These are phyloP conservation scores for Adiantum capillusveneris DNA, from an alignment of 75 land plant genomes.

Conservation along the genomic window DNA sequence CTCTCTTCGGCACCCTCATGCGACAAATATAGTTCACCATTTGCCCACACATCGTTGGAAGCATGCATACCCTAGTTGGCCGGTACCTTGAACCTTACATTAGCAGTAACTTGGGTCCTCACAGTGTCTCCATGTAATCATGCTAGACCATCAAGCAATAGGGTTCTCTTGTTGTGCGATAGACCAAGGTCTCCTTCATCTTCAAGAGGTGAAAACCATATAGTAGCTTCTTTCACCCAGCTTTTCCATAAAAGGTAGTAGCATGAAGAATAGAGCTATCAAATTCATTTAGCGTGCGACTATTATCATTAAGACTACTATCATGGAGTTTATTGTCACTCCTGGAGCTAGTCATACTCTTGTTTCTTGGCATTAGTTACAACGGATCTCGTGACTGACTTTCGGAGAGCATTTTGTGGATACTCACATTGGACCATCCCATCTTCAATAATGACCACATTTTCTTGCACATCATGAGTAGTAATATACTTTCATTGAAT, in stretches of 20 bases:
- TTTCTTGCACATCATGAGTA: neutral
- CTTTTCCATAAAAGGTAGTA: neutral
- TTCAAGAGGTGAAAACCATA: neutral
- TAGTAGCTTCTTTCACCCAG: slow-evolving; percentile 7
- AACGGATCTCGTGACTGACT: neutral
- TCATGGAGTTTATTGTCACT: too few relatives aligned
- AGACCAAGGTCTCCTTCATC: slow-evolving; percentile 7
- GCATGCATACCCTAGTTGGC: slow-evolving; percentile 10
- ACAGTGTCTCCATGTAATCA: slow-evolving; percentile 5
- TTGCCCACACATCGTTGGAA: slow-evolving; percentile 31
- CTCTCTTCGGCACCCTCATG: slow-evolving; percentile 48
- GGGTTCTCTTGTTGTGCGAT: neutral
- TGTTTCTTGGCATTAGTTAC: too few relatives aligned
- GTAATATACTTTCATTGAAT: neutral
- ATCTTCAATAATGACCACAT: neutral
- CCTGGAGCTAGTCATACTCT: too few relatives aligned
- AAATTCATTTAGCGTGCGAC: too few relatives aligned
- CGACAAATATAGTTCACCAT: slow-evolving; percentile 79
- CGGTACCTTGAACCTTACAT: slow-evolving; percentile 57
- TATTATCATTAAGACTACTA: too few relatives aligned
- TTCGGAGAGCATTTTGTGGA: neutral
- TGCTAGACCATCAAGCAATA: neutral
- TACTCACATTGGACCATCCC: neutral
- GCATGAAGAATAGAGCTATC: neutral
- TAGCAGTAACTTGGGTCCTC: slow-evolving; percentile 25